Conservation (phyloP, 1,139 yeast genomes). For the Yamadazyma taylorii region DNA sequence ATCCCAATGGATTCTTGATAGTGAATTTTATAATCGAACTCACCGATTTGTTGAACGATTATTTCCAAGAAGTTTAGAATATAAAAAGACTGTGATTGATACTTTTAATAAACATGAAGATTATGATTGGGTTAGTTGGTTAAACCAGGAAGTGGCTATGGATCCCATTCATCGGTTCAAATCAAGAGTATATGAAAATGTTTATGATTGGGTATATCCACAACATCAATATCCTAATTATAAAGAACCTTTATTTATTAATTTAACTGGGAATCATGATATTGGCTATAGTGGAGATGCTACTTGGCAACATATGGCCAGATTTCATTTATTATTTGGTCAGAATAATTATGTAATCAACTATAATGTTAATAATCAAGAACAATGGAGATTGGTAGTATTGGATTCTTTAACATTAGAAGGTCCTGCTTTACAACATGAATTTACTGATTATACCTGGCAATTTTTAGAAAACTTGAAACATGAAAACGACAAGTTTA, state of each 20-base stretch:
- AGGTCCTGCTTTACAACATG: conserved; percentile 84
- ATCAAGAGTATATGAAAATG: conserved; percentile 56
- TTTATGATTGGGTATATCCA: conserved; percentile 64
- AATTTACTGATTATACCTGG: conserved; percentile 67
- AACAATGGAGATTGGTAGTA: conserved; percentile 83
- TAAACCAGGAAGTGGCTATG: conserved; percentile 37
- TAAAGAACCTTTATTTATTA: conserved; percentile 61
- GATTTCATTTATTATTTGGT: conserved; percentile 76
- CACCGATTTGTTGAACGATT: conserved; percentile 66
- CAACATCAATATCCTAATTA: conserved; percentile 32
- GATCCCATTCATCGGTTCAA: conserved; percentile 44
- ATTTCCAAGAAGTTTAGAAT: conserved; percentile 54
- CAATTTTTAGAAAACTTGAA: conserved; percentile 62
- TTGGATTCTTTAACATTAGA: conserved; percentile 81
- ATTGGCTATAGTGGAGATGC: conserved; percentile 96
- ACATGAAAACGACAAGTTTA: conserved; percentile 48
- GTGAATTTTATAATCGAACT: conserved; percentile 80
- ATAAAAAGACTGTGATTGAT: conserved; percentile 49
- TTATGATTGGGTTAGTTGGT: conserved; percentile 54
- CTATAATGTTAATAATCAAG: conserved; percentile 59
- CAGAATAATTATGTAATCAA: conserved; percentile 79
- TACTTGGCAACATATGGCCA: conserved; percentile 83
- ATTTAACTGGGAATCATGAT: conserved; percentile 93
- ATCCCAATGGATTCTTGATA: conserved; percentile 93
- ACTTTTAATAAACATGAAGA: conserved; percentile 46